Evolutionary conservation across 2,329 filamentous ascomycete genomes (phyloP).

Genomic region (Aspergillus ruber): DNA sequence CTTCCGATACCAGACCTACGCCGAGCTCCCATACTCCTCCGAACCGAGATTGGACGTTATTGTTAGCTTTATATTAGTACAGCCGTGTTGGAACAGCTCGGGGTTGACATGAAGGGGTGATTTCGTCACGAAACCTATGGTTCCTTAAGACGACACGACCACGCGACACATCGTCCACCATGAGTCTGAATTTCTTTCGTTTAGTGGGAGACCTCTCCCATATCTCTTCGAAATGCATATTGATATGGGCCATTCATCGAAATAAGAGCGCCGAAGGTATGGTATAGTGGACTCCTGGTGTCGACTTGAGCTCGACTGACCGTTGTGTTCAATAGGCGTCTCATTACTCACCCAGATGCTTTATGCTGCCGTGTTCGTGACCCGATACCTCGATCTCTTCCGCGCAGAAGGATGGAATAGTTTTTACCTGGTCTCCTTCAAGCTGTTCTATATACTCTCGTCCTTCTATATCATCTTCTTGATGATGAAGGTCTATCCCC

Average conservation of each 20-base stretch:
- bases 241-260: constrained; percentile 83
- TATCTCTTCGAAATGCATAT: constrained; percentile 76
- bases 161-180: constrained; percentile 6
- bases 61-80: neutral
- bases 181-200: constrained; percentile 52
- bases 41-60: neutral
- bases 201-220: constrained; percentile 80
- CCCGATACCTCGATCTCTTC: constrained; percentile 82
- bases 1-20: neutral
- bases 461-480: constrained; percentile 80
- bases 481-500: constrained; percentile 79
- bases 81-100: neutral
- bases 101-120: neutral
- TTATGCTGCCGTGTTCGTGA: constrained; percentile 78
- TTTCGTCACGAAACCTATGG: neutral
- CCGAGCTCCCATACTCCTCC: neutral
- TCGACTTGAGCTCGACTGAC: constrained; percentile 1
- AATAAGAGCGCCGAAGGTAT: constrained; percentile 79
- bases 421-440: constrained; percentile 72
- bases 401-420: constrained; percentile 26
- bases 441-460: constrained; percentile 79
- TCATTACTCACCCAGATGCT: constrained; percentile 84
- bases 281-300: constrained; percentile 2
- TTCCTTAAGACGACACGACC: neutral
- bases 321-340: constrained; percentile 53